Conservation (phyloP, 2,329 filamentous ascomycete species). For the Ophiosphaerella narmari region DNA sequence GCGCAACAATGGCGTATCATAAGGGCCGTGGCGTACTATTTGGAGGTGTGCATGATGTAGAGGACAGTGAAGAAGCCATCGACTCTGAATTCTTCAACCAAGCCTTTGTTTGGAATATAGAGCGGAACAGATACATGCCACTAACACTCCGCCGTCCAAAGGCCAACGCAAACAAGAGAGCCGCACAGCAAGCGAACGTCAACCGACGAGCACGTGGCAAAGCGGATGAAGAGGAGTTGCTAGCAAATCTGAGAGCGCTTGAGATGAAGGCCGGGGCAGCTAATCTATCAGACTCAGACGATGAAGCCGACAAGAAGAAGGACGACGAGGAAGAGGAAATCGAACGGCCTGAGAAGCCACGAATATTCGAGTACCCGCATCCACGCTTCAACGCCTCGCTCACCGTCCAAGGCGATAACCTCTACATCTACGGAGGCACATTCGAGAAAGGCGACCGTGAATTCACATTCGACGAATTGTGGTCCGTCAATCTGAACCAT, state of each 20-base stretch:
- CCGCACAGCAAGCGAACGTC: constrained; percentile 43
- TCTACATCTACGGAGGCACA: constrained; percentile 94
- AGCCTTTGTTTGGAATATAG: constrained; percentile 91
- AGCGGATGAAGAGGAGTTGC: constrained; percentile 87
- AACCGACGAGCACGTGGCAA: constrained; percentile 71
- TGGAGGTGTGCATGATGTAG: constrained; percentile 91
- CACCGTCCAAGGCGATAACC: constrained; percentile 85
- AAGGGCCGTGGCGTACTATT: constrained; percentile 92
- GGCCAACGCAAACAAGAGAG: constrained; percentile 65
- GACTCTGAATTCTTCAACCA: constrained; percentile 97
- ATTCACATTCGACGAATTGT: constrained; percentile 94
- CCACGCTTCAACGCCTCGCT: constrained; percentile 88
- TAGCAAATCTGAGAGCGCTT: constrained; percentile 83
- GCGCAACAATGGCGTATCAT: constrained; percentile 92
- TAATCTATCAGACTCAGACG: constrained; percentile 44
- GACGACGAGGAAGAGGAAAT: constrained; percentile 55
- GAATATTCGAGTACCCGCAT: constrained; percentile 83
- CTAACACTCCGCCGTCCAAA: constrained; percentile 76
- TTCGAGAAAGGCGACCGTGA: constrained; percentile 95
- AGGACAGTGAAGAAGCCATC: constrained; percentile 90
- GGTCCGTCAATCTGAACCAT: constrained; percentile 91
- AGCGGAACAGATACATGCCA: constrained; percentile 93
- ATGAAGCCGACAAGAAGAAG: constrained; percentile 29
- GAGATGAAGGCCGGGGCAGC: constrained; percentile 73
- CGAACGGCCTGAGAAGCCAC: constrained; percentile 58